Evolutionary conservation across 2,329 filamentous ascomycete species (phyloP), one percentile per base, ranked within the genome.

Genomic region (Diaporthe aspalathi): DNA sequence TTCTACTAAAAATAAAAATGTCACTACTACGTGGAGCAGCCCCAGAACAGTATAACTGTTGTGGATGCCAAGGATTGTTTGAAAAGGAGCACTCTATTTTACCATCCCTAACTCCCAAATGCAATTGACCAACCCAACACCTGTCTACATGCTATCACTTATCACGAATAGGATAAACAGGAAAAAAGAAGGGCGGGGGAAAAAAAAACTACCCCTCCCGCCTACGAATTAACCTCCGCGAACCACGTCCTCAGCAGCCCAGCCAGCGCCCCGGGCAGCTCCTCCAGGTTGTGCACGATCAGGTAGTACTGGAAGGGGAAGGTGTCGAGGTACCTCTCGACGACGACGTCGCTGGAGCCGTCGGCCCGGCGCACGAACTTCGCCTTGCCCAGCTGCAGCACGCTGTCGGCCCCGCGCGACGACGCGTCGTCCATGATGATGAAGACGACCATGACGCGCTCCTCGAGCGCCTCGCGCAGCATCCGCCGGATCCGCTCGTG

Each of bases 301-400:
- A 99, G 84, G 80, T 98, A 99, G 84, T 98, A 99, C 80, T 93
- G 91, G 84, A 99, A 99, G 0, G 97, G 96, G 81, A 99, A 99
- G 9, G 91, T 92, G 80, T 99, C 97, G 76, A 99, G 88, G 80
- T 99, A 99, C 77, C 93, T 90, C 84, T 94, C 92, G 81, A 97
- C 94, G 77, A 92, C 91, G 70, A 98, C 89, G 77, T 90, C 88
- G 73, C 91, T 83, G 83, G 90, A 83, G 81, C 88, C 82, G 77
- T 84, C 73, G 76, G 82, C 85, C 78, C 93, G 91, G 72, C 88
- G 88, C 74, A 92, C 89, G 78, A 98, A 98, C 79, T 90, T 90
- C 47, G 94, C 95, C 81, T 94, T 92, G 80, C 94, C 94, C 77
- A 98, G 86, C 79, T 98, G 94, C 77, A 98, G 83, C 73, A 99